Evolutionary conservation across 2,329 filamentous ascomycete genomes (phyloP), one percentile per base, ranked within the genome.

Genomic region (Kalmusia sp.): DNA sequence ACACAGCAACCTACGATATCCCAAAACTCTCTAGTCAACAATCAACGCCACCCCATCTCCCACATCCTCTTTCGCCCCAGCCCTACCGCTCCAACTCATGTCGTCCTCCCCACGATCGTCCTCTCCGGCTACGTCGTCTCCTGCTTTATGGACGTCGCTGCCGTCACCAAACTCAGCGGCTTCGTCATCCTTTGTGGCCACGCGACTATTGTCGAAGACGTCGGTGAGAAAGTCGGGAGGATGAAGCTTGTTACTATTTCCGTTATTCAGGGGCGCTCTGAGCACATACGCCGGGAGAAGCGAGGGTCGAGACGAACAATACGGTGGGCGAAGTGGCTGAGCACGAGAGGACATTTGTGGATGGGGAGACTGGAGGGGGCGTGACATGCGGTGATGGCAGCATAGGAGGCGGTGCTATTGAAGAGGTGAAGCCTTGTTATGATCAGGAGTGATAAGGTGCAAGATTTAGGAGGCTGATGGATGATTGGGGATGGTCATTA

Each of bases 21-120:
- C 79, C 85, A 41, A 84, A 90, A 96, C 72, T 71, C 76, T 52
- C 89, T 96, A 66, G 79, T 96, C 74, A 92, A 93, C 75, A 80
- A 80, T n/a, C n/a, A n/a, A n/a, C n/a, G n/a, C 17, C 84, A 84
- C n/a, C 86, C 85, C 31, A 83, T 96, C 44, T 81, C 95, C 14
- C 88, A 96, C 76, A 87, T 96, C n/a, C 64, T 92, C 91, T 58
- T 96, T 96, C 81, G 84, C 82, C 45, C 79, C 83, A 2, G 78
- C 4, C 76, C 62, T 2, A 76, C 80, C 38, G 84, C 86, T 48
- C 87, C 89, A 1, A 92, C 91, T 64, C 91, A 91, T 3, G 84
- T 86, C 46, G 87, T 88, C 49, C 81, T 96, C 2, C 92, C 92
- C 56, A 93, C 96, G 91, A 90, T 96, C 65, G 91, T 96, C 72